Conservation (phyloP, 2,329 filamentous ascomycete species). For the Pseudogymnoascus sp. region DNA sequence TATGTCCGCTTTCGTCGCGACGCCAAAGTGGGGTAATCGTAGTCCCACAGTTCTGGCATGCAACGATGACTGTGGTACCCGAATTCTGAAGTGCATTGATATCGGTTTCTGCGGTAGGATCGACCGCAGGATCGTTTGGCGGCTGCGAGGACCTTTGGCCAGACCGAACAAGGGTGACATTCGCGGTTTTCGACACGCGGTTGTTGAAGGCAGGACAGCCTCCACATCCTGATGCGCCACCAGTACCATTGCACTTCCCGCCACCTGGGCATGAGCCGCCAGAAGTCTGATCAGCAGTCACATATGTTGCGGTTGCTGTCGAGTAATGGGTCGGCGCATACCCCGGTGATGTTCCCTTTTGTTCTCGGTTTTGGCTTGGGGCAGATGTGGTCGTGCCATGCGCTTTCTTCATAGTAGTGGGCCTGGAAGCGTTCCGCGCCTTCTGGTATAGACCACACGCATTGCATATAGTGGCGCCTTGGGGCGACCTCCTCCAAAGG, state of each 20-base stretch:
- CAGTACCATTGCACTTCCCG: slow-evolving; percentile 91
- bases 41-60: slow-evolving; percentile 93
- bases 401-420: slow-evolving; percentile 80
- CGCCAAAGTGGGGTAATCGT: slow-evolving; percentile 96
- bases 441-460: slow-evolving; percentile 93
- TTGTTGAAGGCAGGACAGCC: slow-evolving; percentile 98
- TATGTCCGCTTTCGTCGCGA: slow-evolving; percentile 86
- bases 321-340: slow-evolving; percentile 31
- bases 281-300: slow-evolving; percentile 63
- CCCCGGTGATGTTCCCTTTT: slow-evolving; percentile 26
- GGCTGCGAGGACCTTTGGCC: slow-evolving; percentile 20
- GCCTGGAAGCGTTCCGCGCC: slow-evolving; percentile 81
- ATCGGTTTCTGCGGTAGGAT: slow-evolving; percentile 38
- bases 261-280: slow-evolving; percentile 91
- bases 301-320: slow-evolving; percentile 55
- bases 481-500: slow-evolving; percentile 85
- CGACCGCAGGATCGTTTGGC: slow-evolving; percentile 21
- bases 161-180: slow-evolving; percentile 46
- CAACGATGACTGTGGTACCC: slow-evolving; percentile 59
- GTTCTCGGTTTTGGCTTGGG: slow-evolving; percentile 19
- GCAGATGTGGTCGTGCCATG: slow-evolving; percentile 38
- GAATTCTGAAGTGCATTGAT: slow-evolving; percentile 38
- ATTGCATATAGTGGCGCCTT: slow-evolving; percentile 94
- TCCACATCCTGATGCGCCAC: slow-evolving; percentile 87
- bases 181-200: slow-evolving; percentile 77